Percentiles rank a stretch among this genome's conserved stretches.
These are phyloP conservation scores for Fusarium siculi DNA, from an alignment of 2,329 filamentous ascomycete species.

Conservation along the genomic window DNA sequence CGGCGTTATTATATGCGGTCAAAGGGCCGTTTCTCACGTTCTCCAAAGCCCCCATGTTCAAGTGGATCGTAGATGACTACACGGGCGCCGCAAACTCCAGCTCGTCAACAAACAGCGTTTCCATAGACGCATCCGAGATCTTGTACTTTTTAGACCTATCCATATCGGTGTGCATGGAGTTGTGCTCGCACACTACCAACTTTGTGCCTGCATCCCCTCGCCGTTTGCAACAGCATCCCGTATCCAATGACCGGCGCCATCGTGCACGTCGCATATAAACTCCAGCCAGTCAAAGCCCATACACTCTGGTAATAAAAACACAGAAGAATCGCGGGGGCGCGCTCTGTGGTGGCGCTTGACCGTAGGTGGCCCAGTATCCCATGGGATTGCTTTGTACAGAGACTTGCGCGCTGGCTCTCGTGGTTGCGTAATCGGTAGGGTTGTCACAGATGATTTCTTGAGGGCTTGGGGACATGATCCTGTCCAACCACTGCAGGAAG, in stretches of 20 bases:
- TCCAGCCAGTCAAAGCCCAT: background rate
- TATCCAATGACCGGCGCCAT: background rate
- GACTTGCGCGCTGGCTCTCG: slow-evolving; percentile 74
- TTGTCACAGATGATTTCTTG: slow-evolving; percentile 57
- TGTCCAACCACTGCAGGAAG: background rate
- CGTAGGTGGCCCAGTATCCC: slow-evolving; percentile 73
- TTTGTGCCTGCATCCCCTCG: background rate
- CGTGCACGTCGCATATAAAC: background rate
- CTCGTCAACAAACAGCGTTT: background rate
- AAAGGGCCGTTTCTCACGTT: background rate
- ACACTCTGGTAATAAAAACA: slow-evolving; percentile 93
- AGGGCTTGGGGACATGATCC: slow-evolving; percentile 58
- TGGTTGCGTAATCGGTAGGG: slow-evolving; percentile 68
- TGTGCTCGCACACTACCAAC: background rate
- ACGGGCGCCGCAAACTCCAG: background rate
- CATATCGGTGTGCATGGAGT: background rate
- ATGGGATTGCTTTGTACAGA: slow-evolving; percentile 78
- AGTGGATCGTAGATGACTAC: background rate
- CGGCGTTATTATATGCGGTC: background rate
- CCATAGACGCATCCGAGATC: background rate
- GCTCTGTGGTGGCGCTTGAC: slow-evolving; percentile 78
- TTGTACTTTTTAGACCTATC: background rate
- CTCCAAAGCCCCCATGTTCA: background rate
- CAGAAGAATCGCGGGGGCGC: slow-evolving; percentile 68
- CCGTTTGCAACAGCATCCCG: background rate